Evolutionary conservation across 306 rosid species (phyloP).

Genomic region (Rosa persica): DNA sequence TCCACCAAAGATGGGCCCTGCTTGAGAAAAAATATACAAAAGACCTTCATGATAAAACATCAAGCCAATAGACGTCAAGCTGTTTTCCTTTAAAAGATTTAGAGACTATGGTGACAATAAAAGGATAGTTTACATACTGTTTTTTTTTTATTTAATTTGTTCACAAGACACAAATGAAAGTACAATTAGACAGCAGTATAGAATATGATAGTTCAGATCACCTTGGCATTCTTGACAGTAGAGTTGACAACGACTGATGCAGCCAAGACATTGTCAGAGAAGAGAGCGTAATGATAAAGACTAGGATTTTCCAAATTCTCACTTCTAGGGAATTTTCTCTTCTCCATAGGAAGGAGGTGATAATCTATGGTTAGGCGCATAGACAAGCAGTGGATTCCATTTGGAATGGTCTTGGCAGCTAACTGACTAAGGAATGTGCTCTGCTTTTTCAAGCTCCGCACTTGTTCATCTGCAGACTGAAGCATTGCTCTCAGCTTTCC

Average conservation of each 20-base stretch:
- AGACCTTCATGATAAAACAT: conserved; percentile 9
- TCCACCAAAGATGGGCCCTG: neutral
- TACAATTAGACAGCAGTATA: conserved; percentile 5
- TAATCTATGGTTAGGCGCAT: conserved; percentile 91
- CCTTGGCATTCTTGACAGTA: conserved; percentile 81
- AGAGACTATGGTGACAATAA: no score
- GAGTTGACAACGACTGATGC: conserved; percentile 95
- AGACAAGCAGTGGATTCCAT: conserved; percentile 86
- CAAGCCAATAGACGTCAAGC: neutral
- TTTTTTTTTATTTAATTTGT: neutral
- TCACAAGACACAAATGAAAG: conserved; percentile 11
- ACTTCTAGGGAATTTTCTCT: conserved; percentile 73
- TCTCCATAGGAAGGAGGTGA: conserved; percentile 74
- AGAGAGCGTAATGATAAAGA: conserved; percentile 86
- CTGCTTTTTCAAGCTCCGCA: conserved; percentile 81
- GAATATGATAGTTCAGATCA: conserved; percentile 27
- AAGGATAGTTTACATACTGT: no score
- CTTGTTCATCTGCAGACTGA: conserved; percentile 84
- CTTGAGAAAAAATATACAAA: neutral
- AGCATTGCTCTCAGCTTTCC: conserved; percentile 92
- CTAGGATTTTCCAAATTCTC: conserved; percentile 81
- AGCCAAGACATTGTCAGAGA: conserved; percentile 97
- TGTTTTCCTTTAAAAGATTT: neutral
- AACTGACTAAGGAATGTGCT: conserved; percentile 92
- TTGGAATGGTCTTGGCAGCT: conserved; percentile 93